phyloP scores from a whole-genome alignment of 805 yeast species.

The Yarrowia osloensis region DNA sequence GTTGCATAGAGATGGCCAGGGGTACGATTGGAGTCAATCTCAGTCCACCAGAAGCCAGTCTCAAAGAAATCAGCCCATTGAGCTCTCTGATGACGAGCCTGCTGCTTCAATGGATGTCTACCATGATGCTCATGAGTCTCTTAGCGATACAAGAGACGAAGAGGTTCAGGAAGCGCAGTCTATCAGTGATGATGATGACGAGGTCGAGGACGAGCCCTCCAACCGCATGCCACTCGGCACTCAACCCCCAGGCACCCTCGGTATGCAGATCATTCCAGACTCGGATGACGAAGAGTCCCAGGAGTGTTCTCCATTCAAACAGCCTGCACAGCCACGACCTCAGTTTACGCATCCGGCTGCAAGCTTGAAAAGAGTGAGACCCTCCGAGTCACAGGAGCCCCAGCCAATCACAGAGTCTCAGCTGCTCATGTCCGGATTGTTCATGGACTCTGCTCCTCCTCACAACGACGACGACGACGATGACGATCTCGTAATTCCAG shows the following conservation, averaged over 20 bases:
- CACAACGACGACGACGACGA: neutral
- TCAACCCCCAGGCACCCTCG: neutral
- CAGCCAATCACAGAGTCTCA: slow-evolving; percentile 16
- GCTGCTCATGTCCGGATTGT: slow-evolving; percentile 4
- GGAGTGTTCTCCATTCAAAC: neutral
- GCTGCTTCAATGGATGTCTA: neutral
- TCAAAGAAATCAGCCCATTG: neutral
- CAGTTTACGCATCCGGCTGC: neutral
- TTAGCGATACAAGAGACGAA: neutral
- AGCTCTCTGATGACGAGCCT: neutral
- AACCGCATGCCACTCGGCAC: neutral
- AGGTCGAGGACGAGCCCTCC: neutral
- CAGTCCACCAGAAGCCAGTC: neutral
- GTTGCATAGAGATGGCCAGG: slow-evolving; percentile 12
- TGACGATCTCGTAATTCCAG: slow-evolving; percentile 1
- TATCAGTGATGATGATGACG: neutral
- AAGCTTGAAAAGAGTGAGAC: neutral
- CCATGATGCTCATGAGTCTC: slow-evolving; percentile 1
- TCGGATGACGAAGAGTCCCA: slow-evolving; percentile 12
- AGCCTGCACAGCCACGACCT: neutral
- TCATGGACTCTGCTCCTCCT: neutral
- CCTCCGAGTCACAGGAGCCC: neutral
- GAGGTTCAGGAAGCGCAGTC: neutral
- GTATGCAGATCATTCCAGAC: neutral
- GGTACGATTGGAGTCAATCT: neutral